phyloP scores from a whole-genome alignment of 768 basidiomycete species.

The Mycena alexandri region DNA sequence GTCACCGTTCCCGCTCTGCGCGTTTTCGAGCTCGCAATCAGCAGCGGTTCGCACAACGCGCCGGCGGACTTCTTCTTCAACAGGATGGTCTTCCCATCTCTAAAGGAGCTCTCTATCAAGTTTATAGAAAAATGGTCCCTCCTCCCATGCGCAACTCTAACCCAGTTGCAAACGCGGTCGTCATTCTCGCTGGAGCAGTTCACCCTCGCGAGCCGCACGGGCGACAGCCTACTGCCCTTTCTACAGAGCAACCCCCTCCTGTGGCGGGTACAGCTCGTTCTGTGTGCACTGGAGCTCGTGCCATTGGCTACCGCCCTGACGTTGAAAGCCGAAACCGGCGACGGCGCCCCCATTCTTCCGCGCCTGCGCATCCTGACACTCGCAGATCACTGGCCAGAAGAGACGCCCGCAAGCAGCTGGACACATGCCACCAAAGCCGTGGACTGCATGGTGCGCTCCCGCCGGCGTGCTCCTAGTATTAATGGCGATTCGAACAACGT shows the following conservation, averaged over 20 bases:
- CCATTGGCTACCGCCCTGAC: slow-evolving; percentile 14
- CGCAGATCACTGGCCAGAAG: slow-evolving; percentile 27
- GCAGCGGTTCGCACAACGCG: slow-evolving; percentile 12
- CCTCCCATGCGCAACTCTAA: slow-evolving; percentile 20
- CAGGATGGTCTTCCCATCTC: slow-evolving; percentile 27
- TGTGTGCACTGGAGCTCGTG: slow-evolving; percentile 18
- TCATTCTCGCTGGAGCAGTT: slow-evolving; percentile 24
- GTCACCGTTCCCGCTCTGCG: slow-evolving; percentile 20
- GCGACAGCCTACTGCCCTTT: slow-evolving; percentile 22
- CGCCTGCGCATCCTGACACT: slow-evolving; percentile 15
- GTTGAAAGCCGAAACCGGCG: background rate
- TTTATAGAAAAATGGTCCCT: background rate
- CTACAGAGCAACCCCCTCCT: slow-evolving; percentile 26
- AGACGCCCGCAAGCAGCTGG: slow-evolving; percentile 15
- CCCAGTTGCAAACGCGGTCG: slow-evolving; percentile 29
- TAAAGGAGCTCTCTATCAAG: slow-evolving; percentile 27
- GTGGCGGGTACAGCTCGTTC: slow-evolving; percentile 18
- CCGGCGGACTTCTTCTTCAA: slow-evolving; percentile 26
- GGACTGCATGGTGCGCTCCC: slow-evolving; percentile 28
- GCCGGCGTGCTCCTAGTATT: background rate
- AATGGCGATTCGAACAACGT: background rate
- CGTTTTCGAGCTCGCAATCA: slow-evolving; percentile 20
- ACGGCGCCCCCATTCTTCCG: background rate
- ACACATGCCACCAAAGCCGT: slow-evolving; percentile 24
- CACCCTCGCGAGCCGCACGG: slow-evolving; percentile 8